Evolutionary conservation across 352 stramenopile genomes (phyloP).

Genomic region (Phytopythium boreale): DNA sequence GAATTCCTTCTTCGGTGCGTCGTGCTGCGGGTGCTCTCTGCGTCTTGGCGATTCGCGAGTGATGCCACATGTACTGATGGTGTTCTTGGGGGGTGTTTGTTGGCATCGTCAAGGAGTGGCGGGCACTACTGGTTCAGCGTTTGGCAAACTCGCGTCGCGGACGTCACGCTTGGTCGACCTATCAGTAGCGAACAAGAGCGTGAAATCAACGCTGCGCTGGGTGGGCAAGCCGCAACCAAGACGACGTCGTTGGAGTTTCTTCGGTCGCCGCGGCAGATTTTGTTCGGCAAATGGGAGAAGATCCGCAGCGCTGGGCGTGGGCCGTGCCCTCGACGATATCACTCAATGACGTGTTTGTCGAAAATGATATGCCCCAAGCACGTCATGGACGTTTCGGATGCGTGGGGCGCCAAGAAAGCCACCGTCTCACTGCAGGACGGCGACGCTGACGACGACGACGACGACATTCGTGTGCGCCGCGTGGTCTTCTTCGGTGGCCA

Average conservation of each 20-base stretch:
- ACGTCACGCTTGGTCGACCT: slow-evolving; percentile 17
- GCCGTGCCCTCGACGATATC: slow-evolving; percentile 53
- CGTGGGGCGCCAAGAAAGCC: background rate
- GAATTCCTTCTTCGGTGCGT: slow-evolving; percentile 47
- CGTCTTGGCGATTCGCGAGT: background rate
- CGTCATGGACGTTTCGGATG: slow-evolving; percentile 13
- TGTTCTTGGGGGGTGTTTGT: too few relatives aligned
- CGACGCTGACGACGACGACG: background rate
- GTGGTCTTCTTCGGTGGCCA: slow-evolving; percentile 70
- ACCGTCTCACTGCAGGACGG: background rate
- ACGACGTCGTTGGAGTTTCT: slow-evolving; percentile 35
- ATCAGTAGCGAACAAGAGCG: slow-evolving; percentile 2
- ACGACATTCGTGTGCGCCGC: slow-evolving; percentile 30
- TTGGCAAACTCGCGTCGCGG: slow-evolving; percentile 29
- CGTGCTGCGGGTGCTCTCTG: background rate
- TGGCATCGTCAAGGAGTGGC: slow-evolving; percentile 33
- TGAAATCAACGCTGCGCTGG: background rate
- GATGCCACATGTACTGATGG: background rate
- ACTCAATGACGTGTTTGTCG: slow-evolving; percentile 62
- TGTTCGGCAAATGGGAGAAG: slow-evolving; percentile 57
- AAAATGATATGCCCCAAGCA: slow-evolving; percentile 20
- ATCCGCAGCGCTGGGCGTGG: slow-evolving; percentile 34
- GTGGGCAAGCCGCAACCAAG: background rate
- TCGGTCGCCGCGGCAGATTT: slow-evolving; percentile 29
- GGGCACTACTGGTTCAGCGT: slow-evolving; percentile 81